These are phyloP conservation scores for Penicillium nordicum DNA, from an alignment of 2,329 filamentous ascomycete species.

Conservation along the genomic window DNA sequence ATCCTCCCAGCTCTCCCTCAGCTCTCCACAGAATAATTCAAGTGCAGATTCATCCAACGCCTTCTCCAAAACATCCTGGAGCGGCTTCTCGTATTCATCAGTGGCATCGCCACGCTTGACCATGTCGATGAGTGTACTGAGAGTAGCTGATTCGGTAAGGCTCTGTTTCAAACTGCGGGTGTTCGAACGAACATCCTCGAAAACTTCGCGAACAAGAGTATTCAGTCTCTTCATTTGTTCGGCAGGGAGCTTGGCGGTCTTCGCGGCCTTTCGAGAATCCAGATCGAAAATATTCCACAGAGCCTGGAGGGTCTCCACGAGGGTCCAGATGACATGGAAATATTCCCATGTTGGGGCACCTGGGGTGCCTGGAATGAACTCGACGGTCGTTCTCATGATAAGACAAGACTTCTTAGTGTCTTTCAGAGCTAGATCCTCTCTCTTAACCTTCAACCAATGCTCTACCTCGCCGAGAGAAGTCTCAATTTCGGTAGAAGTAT, in stretches of 20 bases:
- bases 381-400: slow-evolving; percentile 26
- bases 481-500: slow-evolving; percentile 30
- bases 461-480: slow-evolving; percentile 29
- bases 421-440: slow-evolving; percentile 20
- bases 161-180: slow-evolving; percentile 37
- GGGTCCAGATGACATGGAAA: slow-evolving; percentile 37
- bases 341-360: slow-evolving; percentile 42
- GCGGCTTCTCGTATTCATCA: slow-evolving; percentile 22
- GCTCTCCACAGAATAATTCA: slow-evolving; percentile 43
- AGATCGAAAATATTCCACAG: slow-evolving; percentile 33
- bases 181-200: slow-evolving; percentile 36
- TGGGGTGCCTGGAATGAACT: slow-evolving; percentile 22
- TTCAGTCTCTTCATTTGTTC: slow-evolving; percentile 33
- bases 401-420: slow-evolving; percentile 20
- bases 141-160: slow-evolving; percentile 40
- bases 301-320: slow-evolving; percentile 43
- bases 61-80: slow-evolving; percentile 34
- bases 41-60: slow-evolving; percentile 38
- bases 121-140: slow-evolving; percentile 42
- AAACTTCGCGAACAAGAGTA: slow-evolving; percentile 25
- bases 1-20: slow-evolving; percentile 50
- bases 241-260: slow-evolving; percentile 32
- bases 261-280: slow-evolving; percentile 32
- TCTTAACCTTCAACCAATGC: slow-evolving; percentile 31
- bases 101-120: slow-evolving; percentile 29